Percentiles rank a stretch among this genome's conserved stretches.
Evolutionary conservation across 129 eudicot species (phyloP).

Genomic region (Cynara cardunculus): DNA sequence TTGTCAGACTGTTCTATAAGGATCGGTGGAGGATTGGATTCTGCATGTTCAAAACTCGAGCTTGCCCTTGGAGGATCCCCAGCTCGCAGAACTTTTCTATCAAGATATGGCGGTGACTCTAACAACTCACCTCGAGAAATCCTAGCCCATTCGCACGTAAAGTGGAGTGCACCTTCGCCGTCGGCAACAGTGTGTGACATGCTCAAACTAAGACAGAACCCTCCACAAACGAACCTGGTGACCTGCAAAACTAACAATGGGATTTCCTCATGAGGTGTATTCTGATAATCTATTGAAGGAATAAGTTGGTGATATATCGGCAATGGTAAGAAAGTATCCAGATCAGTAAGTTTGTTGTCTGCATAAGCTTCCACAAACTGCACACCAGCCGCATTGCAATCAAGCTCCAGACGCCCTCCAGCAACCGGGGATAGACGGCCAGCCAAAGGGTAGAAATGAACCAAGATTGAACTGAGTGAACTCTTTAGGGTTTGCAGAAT

Average conservation of each 20-base stretch:
- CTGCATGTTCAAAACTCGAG: constrained; percentile 6
- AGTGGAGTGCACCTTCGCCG: constrained; percentile 57
- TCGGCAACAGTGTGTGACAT: constrained; percentile 52
- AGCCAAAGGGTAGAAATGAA: constrained; percentile 55
- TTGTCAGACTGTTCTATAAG: constrained; percentile 17
- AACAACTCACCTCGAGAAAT: constrained; percentile 41
- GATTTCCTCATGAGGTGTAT: constrained; percentile 35
- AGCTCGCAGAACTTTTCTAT: constrained; percentile 39
- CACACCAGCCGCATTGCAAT: constrained; percentile 47
- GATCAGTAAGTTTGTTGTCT: constrained; percentile 26
- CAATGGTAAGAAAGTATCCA: constrained; percentile 33
- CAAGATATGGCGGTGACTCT: constrained; percentile 34
- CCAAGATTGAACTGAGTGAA: constrained; percentile 43
- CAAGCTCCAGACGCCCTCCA: constrained; percentile 55
- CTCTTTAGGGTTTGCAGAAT: constrained; percentile 37
- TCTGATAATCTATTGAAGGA: constrained; percentile 43
- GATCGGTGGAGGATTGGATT: constrained; percentile 33
- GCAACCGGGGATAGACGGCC: constrained; percentile 38
- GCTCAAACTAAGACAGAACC: constrained; percentile 34
- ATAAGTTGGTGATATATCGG: constrained; percentile 31
- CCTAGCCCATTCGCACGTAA: constrained; percentile 56
- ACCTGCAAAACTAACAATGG: constrained; percentile 43
- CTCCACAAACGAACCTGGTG: constrained; percentile 57
- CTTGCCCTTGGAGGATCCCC: constrained; percentile 32
- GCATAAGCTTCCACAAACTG: constrained; percentile 45